phyloP scores from a whole-genome alignment of 139 green algal species.

The Zygnema circumcarinatum region DNA sequence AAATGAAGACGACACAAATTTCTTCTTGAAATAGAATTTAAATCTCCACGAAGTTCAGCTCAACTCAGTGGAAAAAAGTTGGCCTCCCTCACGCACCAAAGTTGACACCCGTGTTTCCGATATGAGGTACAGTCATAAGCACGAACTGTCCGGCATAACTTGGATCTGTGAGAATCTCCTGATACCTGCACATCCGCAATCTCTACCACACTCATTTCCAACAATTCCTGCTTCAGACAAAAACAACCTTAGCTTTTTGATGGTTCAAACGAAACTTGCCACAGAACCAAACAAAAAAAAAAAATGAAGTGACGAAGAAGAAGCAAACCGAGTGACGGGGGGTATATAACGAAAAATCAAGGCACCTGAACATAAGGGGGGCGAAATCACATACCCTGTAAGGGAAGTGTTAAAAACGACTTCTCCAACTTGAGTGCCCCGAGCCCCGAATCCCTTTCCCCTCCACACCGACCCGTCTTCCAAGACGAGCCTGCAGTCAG shows the following conservation, averaged over 20 bases:
- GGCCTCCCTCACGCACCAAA: conserved; percentile 41
- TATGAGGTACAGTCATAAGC: conserved; percentile 95
- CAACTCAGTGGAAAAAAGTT: no score
- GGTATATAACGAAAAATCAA: no score
- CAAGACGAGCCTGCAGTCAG: conserved; percentile 83
- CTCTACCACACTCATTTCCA: background rate
- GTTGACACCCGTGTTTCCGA: conserved; percentile 98
- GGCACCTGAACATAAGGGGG: no score
- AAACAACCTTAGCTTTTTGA: background rate
- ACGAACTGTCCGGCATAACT: conserved; percentile 96
- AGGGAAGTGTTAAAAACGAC: conserved; percentile 99
- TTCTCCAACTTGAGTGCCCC: conserved; percentile 79
- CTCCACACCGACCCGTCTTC: conserved; percentile 92
- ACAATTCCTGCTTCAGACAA: background rate
- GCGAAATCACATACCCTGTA: conserved; percentile 70
- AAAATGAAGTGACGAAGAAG: no score
- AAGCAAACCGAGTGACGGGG: no score
- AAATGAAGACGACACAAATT: no score
- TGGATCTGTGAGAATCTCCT: conserved; percentile 98
- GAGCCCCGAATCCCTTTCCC: conserved; percentile 84
- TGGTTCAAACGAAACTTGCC: background rate
- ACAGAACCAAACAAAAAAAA: no score
- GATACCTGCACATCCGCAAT: conserved; percentile 73
- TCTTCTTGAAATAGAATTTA: no score
- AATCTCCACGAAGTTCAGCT: no score